Evolutionary conservation across 257 asterid species (phyloP).

Genomic region (Marsdenia floribunda): DNA sequence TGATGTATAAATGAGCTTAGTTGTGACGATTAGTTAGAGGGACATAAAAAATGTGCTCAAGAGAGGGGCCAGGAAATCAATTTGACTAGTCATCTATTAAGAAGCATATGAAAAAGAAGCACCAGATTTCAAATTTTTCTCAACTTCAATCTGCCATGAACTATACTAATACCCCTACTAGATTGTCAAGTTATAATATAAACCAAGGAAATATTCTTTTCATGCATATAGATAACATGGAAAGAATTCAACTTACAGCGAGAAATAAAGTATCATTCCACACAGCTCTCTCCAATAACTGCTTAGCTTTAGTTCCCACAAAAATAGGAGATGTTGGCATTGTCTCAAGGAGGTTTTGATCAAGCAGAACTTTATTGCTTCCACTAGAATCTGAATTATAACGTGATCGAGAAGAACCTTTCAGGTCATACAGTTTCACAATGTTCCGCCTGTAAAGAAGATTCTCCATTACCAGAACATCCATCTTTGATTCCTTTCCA

Average conservation of each 20-base stretch:
- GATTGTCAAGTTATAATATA: not conserved
- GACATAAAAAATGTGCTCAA: not conserved
- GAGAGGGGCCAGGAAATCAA: not conserved
- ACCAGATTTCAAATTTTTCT: not conserved
- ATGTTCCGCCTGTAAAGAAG: slow-evolving; percentile 65
- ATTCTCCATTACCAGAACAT: slow-evolving; percentile 87
- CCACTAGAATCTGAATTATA: slow-evolving; percentile 83
- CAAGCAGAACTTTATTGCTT: slow-evolving; percentile 74
- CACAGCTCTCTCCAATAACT: slow-evolving; percentile 69
- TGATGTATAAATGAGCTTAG: not conserved
- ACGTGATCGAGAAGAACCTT: slow-evolving; percentile 76
- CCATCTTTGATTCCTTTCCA: slow-evolving; percentile 68
- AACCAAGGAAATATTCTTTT: not conserved
- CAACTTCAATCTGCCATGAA: not conserved
- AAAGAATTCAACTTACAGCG: slow-evolving; percentile 49
- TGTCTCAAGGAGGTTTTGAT: slow-evolving; percentile 69
- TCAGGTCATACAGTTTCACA: slow-evolving; percentile 67
- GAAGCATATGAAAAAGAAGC: not conserved
- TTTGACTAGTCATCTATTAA: not conserved
- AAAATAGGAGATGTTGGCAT: slow-evolving; percentile 90
- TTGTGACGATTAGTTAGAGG: not conserved
- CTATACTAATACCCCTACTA: not conserved
- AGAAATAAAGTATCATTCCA: slow-evolving; percentile 88
- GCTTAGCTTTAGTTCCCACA: slow-evolving; percentile 71
- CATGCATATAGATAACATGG: not conserved